These are phyloP conservation scores for Hanseniaspora nectarophila DNA, from an alignment of 805 yeast genomes.

Conservation along the genomic window DNA sequence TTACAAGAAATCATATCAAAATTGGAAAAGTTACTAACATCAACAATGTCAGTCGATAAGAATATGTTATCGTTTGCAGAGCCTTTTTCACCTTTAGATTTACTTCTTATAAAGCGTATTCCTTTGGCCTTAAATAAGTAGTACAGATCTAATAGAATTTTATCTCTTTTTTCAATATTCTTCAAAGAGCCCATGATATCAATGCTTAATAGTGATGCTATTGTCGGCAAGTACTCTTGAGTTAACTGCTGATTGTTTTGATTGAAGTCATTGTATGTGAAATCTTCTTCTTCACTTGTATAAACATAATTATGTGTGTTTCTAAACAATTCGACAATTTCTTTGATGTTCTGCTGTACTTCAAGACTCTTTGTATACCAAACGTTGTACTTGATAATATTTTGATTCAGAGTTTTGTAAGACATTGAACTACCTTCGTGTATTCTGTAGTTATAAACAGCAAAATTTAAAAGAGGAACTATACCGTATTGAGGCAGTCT, in stretches of 20 bases:
- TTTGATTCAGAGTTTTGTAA: background rate
- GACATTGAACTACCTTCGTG: background rate
- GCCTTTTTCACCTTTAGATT: background rate
- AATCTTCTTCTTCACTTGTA: background rate
- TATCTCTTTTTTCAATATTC: constrained; percentile 7
- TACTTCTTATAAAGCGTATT: background rate
- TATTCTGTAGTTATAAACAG: background rate
- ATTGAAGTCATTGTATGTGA: constrained; percentile 9
- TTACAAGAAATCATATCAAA: background rate
- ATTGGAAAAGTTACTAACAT: background rate
- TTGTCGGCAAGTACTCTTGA: constrained; percentile 29
- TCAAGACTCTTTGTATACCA: constrained; percentile 2
- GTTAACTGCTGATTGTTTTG: constrained; percentile 18
- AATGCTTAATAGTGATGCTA: constrained; percentile 24
- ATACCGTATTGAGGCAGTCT: background rate
- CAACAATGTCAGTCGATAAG: background rate
- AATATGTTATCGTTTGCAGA: background rate
- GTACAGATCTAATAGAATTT: background rate
- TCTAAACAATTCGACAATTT: constrained; percentile 16
- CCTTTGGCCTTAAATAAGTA: constrained; percentile 2
- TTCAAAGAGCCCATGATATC: constrained; percentile 8
- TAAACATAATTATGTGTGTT: constrained; percentile 17
- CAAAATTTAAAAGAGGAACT: constrained; percentile 5
- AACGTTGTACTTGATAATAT: constrained; percentile 3
- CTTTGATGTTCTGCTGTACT: background rate